Conservation (phyloP, 352 stramenopile genomes). For the Phytophthora macrochlamydospora region DNA sequence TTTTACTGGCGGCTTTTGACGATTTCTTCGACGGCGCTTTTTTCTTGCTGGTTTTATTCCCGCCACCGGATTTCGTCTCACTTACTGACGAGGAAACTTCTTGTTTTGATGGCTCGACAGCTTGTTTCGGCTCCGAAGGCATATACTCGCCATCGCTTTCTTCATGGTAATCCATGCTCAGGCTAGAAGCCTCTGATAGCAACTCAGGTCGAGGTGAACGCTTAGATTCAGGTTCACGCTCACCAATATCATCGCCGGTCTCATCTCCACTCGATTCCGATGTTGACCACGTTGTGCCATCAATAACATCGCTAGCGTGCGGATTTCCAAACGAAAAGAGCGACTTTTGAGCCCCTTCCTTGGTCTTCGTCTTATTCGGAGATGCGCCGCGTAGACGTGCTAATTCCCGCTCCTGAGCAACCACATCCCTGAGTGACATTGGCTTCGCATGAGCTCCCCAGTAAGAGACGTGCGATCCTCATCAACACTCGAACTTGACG, state of each 20-base stretch:
- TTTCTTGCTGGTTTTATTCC: conserved; percentile 12
- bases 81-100: not conserved
- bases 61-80: conserved; percentile 18
- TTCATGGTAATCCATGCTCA: conserved; percentile 12
- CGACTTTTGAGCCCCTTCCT: conserved; percentile 4
- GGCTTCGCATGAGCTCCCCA: conserved; percentile 12
- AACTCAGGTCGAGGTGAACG: conserved; percentile 1
- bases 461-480: conserved; percentile 2
- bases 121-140: conserved; percentile 13
- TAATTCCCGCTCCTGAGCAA: conserved; percentile 33
- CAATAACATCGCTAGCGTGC: conserved; percentile 18
- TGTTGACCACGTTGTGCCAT: conserved; percentile 26
- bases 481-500: conserved; percentile 2
- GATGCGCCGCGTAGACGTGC: conserved; percentile 13
- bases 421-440: conserved; percentile 34
- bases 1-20: conserved; percentile 21
- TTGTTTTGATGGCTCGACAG: conserved; percentile 1
- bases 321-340: conserved; percentile 8
- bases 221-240: conserved; percentile 7
- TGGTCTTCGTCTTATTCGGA: conserved; percentile 12
- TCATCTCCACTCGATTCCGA: conserved; percentile 19
- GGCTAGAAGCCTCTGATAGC: conserved; percentile 13
- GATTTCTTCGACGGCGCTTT: conserved; percentile 5
- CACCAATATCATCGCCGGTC: conserved; percentile 1
- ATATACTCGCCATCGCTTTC: conserved; percentile 41